Evolutionary conservation across 768 basidiomycete species (phyloP).

Genomic region (Kockovaella imperatae): DNA sequence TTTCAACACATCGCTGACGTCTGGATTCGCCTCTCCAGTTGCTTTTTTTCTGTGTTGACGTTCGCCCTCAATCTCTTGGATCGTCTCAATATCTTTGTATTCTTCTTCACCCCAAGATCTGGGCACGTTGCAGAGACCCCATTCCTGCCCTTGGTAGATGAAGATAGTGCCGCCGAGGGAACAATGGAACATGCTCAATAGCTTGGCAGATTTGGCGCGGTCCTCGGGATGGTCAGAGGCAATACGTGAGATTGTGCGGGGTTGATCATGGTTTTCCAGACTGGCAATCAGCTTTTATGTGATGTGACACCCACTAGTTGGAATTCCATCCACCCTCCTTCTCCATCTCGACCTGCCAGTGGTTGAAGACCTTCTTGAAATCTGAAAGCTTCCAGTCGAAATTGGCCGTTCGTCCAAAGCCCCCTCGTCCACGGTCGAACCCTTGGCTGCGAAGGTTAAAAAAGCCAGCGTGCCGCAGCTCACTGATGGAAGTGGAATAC

Average conservation of each 20-base stretch:
- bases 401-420: not conserved
- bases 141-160: conserved; percentile 66
- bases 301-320: conserved; percentile 24
- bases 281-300: conserved; percentile 3
- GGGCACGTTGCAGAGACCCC: conserved; percentile 53
- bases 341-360: conserved; percentile 57
- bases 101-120: conserved; percentile 59
- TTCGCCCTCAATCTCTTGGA: conserved; percentile 13
- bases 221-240: conserved; percentile 57
- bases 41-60: conserved; percentile 10
- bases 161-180: conserved; percentile 62
- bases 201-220: conserved; percentile 57
- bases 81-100: conserved; percentile 57
- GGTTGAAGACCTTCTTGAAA: conserved; percentile 48
- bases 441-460: conserved; percentile 1
- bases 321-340: conserved; percentile 62
- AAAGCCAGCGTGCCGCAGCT: conserved; percentile 39
- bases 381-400: conserved; percentile 53
- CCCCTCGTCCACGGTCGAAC: conserved; percentile 24
- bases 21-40: conserved; percentile 47
- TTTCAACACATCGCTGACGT: conserved; percentile 59
- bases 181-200: conserved; percentile 57
- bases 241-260: conserved; percentile 58
- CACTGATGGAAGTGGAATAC: conserved; percentile 40
- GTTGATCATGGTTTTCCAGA: conserved; percentile 31